phyloP scores from a whole-genome alignment of 805 yeast genomes.

The Zygoascus bituminiphila region DNA sequence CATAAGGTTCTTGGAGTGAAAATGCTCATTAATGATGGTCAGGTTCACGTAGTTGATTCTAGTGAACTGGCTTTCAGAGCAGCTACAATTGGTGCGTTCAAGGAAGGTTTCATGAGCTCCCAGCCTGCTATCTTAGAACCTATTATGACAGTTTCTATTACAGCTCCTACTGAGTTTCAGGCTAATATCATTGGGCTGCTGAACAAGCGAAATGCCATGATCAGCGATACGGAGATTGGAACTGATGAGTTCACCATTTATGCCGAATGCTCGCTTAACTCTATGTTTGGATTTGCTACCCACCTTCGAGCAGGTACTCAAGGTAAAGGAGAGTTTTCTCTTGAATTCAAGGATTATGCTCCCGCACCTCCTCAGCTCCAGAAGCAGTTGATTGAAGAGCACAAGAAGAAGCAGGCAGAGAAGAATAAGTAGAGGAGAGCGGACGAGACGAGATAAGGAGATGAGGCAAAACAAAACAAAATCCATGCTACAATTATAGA shows the following conservation, averaged over 20 bases:
- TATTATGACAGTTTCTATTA: constrained; percentile 85
- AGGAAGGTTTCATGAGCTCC: constrained; percentile 76
- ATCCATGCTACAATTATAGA: neutral
- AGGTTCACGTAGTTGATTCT: constrained; percentile 93
- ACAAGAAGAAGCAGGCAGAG: constrained; percentile 45
- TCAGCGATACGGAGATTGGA: constrained; percentile 88
- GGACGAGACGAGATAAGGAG: neutral
- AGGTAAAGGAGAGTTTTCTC: constrained; percentile 96
- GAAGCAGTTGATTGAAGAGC: constrained; percentile 79
- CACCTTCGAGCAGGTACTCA: constrained; percentile 93
- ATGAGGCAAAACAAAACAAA: neutral
- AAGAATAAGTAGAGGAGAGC: constrained; percentile 2
- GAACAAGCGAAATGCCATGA: constrained; percentile 87
- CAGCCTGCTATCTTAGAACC: constrained; percentile 92
- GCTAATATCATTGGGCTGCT: constrained; percentile 84
- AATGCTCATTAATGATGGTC: constrained; percentile 96
- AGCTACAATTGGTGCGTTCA: constrained; percentile 88
- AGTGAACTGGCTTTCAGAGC: constrained; percentile 91
- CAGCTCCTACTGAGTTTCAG: constrained; percentile 96
- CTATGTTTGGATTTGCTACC: constrained; percentile 95
- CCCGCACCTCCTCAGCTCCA: constrained; percentile 89
- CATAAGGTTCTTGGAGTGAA: constrained; percentile 87
- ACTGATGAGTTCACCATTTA: constrained; percentile 88
- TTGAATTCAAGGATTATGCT: constrained; percentile 88
- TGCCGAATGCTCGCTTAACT: constrained; percentile 94